Conservation (phyloP, 805 yeast species). For the Saturnispora dispora region DNA sequence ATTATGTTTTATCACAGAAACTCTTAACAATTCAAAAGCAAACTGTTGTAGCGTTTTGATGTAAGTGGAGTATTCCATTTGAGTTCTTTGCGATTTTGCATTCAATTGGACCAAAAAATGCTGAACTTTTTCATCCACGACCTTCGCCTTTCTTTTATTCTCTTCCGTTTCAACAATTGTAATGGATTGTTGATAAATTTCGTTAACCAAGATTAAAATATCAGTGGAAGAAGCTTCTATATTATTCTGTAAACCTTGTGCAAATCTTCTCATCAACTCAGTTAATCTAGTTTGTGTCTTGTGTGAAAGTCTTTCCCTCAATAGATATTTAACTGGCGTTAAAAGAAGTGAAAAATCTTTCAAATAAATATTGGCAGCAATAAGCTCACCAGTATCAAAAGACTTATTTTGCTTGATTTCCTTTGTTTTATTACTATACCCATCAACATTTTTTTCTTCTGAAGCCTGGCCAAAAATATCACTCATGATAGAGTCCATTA, state of each 20-base stretch:
- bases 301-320: conserved; percentile 54
- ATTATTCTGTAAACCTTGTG: conserved; percentile 74
- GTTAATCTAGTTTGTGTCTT: conserved; percentile 68
- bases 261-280: conserved; percentile 66
- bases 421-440: conserved; percentile 73
- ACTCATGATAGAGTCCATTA: conserved; percentile 77
- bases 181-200: conserved; percentile 51
- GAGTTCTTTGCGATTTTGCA: conserved; percentile 46
- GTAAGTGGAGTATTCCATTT: conserved; percentile 47
- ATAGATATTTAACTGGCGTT: conserved; percentile 57
- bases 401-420: conserved; percentile 88
- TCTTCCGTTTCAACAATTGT: conserved; percentile 19
- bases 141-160: conserved; percentile 13
- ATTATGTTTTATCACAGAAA: conserved; percentile 57
- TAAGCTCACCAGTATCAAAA: conserved; percentile 74
- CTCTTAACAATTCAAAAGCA: conserved; percentile 64
- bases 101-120: conserved; percentile 71
- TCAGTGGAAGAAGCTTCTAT: conserved; percentile 46
- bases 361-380: conserved; percentile 57
- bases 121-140: conserved; percentile 27
- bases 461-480: conserved; percentile 89
- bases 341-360: conserved; percentile 48
- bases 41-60: conserved; percentile 61
- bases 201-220: conserved; percentile 63
- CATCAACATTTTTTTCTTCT: conserved; percentile 91